A percentile compares a stretch with the other conserved stretches of the same genome.
These are phyloP conservation scores for Chrysosporium queenslandicum DNA, from an alignment of 2,329 filamentous ascomycete genomes.

Conservation along the genomic window DNA sequence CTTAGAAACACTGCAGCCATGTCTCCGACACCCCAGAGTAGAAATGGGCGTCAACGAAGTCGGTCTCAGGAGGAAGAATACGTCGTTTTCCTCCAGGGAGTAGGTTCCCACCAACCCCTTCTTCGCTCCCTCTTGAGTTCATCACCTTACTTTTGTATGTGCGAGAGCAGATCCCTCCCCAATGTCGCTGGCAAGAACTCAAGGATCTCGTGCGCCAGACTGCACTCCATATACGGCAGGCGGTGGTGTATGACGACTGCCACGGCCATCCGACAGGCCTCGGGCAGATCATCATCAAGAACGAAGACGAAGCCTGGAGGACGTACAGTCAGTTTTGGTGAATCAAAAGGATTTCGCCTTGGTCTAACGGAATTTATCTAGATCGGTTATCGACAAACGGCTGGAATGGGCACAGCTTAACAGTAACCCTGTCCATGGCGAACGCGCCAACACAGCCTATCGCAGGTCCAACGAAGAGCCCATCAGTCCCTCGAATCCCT, in stretches of 20 bases:
- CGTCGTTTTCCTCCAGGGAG: constrained; percentile 37
- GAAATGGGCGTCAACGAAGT: constrained; percentile 24
- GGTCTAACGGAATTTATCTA: constrained; percentile 17
- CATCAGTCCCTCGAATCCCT: constrained; percentile 22
- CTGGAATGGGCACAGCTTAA: constrained; percentile 37
- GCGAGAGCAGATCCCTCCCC: constrained; percentile 30
- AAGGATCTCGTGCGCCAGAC: constrained; percentile 39
- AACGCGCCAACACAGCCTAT: constrained; percentile 34
- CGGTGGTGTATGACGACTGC: constrained; percentile 37
- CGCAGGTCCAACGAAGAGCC: constrained; percentile 35
- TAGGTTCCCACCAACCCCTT: constrained; percentile 22
- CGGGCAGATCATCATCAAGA: constrained; percentile 38
- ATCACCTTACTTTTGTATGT: neutral
- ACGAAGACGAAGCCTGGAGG: constrained; percentile 37
- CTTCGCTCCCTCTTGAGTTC: neutral
- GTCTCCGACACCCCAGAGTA: constrained; percentile 27
- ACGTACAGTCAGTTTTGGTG: constrained; percentile 29
- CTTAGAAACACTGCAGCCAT: constrained; percentile 18
- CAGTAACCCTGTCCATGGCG: constrained; percentile 34
- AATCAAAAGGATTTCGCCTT: neutral
- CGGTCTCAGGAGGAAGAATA: constrained; percentile 35
- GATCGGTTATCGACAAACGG: constrained; percentile 35
- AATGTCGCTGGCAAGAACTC: constrained; percentile 38
- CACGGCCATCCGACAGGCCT: constrained; percentile 36
- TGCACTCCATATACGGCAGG: constrained; percentile 36